Conservation (phyloP, 1,284 basidiomycete genomes). For the Ganoderma lucidum region DNA sequence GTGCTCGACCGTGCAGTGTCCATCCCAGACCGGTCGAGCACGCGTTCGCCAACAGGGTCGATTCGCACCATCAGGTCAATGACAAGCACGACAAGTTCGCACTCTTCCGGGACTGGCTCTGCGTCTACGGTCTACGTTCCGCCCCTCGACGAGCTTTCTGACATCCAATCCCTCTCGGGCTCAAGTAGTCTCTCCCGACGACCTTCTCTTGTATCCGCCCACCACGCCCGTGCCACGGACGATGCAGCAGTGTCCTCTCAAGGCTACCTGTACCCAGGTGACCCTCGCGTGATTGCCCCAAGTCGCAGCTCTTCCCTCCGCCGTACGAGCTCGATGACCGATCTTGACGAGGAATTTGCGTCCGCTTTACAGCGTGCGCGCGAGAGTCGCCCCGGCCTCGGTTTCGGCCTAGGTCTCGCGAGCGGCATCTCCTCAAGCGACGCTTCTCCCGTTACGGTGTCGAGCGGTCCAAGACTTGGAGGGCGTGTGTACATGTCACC, state of each 20-base stretch:
- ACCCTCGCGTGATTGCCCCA: slow-evolving; percentile 72
- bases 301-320: slow-evolving; percentile 66
- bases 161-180: slow-evolving; percentile 54
- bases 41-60: slow-evolving; percentile 75
- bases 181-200: slow-evolving; percentile 52
- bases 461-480: slow-evolving; percentile 60
- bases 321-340: slow-evolving; percentile 78
- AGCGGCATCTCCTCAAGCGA: slow-evolving; percentile 49
- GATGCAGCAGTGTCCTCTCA: slow-evolving; percentile 70
- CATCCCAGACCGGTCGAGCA: slow-evolving; percentile 57
- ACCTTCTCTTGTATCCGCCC: slow-evolving; percentile 60
- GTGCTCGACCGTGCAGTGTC: slow-evolving; percentile 60
- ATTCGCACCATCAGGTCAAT: slow-evolving; percentile 74
- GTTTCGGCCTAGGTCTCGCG: slow-evolving; percentile 52
- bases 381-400: slow-evolving; percentile 52
- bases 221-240: slow-evolving; percentile 70
- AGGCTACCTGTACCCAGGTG: slow-evolving; percentile 72
- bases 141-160: slow-evolving; percentile 72
- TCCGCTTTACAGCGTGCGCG: slow-evolving; percentile 55
- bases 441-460: slow-evolving; percentile 60
- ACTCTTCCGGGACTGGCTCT: slow-evolving; percentile 57
- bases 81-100: slow-evolving; percentile 44
- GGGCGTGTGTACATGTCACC: slow-evolving; percentile 67
- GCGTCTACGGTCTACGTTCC: slow-evolving; percentile 77
- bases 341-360: slow-evolving; percentile 75